These are phyloP conservation scores for Mimosa pudica DNA, from an alignment of 306 rosid genomes.

Conservation along the genomic window DNA sequence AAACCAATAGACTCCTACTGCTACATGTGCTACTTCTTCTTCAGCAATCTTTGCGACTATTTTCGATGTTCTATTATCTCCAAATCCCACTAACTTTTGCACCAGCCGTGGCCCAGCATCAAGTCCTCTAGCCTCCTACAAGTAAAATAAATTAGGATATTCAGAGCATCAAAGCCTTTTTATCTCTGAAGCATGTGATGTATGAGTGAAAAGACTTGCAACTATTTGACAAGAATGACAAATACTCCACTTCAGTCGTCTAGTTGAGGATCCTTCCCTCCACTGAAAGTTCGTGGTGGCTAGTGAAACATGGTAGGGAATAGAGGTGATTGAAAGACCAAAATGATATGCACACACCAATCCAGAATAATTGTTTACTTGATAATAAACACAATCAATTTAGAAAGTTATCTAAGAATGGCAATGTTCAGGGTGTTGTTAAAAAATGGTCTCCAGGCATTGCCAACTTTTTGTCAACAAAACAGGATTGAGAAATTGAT, in stretches of 20 bases:
- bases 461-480: background rate
- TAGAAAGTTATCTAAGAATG: background rate
- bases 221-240: background rate
- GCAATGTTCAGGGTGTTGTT: background rate
- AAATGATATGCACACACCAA: constrained; percentile 1
- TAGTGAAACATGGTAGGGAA: background rate
- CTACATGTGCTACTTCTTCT: constrained; percentile 97
- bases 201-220: background rate
- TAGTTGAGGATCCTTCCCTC: background rate
- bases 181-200: constrained; percentile 9
- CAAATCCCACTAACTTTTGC: constrained; percentile 83
- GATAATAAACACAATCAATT: background rate
- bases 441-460: background rate
- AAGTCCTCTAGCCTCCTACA: constrained; percentile 97
- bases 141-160: constrained; percentile 21
- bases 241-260: background rate
- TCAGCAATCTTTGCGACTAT: constrained; percentile 88
- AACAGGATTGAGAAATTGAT: background rate
- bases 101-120: constrained; percentile 95
- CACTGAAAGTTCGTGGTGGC: constrained; percentile 2
- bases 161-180: constrained; percentile 24
- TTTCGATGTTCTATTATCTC: constrained; percentile 76
- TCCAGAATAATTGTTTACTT: background rate
- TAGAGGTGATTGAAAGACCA: background rate
- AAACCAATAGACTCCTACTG: constrained; percentile 91